phyloP scores from a whole-genome alignment of 768 basidiomycete species.

The Cystofilobasidium capitatum region DNA sequence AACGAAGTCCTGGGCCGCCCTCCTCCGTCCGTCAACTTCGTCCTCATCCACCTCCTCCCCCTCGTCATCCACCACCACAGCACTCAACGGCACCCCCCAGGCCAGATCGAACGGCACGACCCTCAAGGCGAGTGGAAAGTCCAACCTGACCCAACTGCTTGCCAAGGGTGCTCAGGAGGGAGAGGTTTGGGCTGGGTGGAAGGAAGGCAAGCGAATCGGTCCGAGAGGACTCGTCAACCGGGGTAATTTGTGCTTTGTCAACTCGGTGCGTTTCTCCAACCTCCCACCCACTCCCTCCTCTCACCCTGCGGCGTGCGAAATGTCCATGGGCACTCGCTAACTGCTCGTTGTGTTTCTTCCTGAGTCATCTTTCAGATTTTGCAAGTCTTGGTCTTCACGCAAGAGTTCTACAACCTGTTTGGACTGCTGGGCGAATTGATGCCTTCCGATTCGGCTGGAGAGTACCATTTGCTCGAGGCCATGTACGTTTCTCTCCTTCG shows the following conservation, averaged over 20 bases:
- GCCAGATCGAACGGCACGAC: too few relatives aligned
- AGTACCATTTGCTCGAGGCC: slow-evolving; percentile 43
- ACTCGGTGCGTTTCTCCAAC: slow-evolving; percentile 47
- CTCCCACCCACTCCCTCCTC: background rate
- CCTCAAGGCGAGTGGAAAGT: too few relatives aligned
- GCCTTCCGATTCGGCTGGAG: slow-evolving; percentile 40
- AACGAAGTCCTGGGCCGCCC: slow-evolving; percentile 20
- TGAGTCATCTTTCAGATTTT: slow-evolving; percentile 45
- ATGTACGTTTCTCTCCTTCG: slow-evolving; percentile 38
- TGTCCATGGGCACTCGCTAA: too few relatives aligned
- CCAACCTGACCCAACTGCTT: too few relatives aligned
- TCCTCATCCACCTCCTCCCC: background rate
- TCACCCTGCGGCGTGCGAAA: too few relatives aligned
- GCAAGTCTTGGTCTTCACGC: slow-evolving; percentile 78
- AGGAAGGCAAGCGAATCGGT: background rate
- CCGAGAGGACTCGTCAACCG: slow-evolving; percentile 82
- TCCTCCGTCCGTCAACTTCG: slow-evolving; percentile 12
- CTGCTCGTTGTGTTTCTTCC: background rate
- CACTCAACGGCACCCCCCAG: background rate
- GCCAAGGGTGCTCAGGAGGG: too few relatives aligned
- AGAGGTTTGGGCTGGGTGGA: background rate
- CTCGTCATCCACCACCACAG: background rate
- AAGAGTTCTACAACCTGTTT: slow-evolving; percentile 75
- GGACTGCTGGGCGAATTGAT: slow-evolving; percentile 56
- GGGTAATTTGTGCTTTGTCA: slow-evolving; percentile 97